Evolutionary conservation across 768 basidiomycete genomes (phyloP).

Genomic region (Podaxis mareebaensis): DNA sequence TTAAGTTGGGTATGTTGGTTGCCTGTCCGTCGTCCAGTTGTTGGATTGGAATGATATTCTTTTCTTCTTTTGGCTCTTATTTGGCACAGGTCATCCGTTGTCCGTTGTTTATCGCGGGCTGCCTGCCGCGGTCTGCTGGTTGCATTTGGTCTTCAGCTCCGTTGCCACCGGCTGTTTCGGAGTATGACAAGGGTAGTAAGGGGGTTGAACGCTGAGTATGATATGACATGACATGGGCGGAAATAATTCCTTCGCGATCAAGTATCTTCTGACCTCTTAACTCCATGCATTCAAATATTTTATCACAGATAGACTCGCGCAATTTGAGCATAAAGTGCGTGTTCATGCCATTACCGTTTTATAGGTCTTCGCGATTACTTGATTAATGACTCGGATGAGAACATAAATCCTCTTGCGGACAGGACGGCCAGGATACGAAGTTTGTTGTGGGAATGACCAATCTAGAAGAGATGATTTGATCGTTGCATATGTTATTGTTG

Average conservation of each 20-base stretch:
- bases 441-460: neutral
- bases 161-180: neutral
- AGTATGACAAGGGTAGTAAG: neutral
- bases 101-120: neutral
- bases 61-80: neutral
- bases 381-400: neutral
- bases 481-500: constrained; percentile 2
- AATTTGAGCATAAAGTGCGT: neutral
- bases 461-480: neutral
- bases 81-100: neutral
- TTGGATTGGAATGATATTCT: neutral
- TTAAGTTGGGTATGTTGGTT: neutral
- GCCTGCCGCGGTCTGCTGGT: neutral
- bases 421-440: neutral
- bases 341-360: neutral
- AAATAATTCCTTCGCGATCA: neutral
- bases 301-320: neutral
- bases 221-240: neutral
- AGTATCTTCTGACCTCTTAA: neutral
- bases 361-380: neutral
- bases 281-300: neutral
- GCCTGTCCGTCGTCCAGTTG: neutral
- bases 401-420: constrained; percentile 1
- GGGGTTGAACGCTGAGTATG: neutral
- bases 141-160: neutral